Evolutionary conservation across 768 basidiomycete genomes (phyloP).

Genomic region (Boletus reticulatus): DNA sequence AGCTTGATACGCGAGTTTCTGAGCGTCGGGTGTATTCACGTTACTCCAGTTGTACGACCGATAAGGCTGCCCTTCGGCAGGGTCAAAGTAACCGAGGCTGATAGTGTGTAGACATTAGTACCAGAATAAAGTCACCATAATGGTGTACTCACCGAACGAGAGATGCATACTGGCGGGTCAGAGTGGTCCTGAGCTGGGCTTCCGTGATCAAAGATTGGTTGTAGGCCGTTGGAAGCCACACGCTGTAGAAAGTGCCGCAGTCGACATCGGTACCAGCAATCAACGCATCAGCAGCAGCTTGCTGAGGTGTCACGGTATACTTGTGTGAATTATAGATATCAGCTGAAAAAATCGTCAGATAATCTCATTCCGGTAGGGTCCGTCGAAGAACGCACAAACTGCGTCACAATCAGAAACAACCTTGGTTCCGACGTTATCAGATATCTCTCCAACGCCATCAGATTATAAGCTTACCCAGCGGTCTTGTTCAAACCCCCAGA

Average conservation of each 20-base stretch:
- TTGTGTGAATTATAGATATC: conserved; percentile 51
- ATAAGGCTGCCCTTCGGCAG: conserved; percentile 39
- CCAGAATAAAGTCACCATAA: neutral
- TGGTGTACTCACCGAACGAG: conserved; percentile 42
- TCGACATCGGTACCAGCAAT: conserved; percentile 56
- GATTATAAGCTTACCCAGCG: conserved; percentile 40
- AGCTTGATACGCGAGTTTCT: conserved; percentile 47
- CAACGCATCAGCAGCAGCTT: conserved; percentile 49
- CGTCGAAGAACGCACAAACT: neutral
- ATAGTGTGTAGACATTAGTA: neutral
- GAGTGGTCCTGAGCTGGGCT: conserved; percentile 40
- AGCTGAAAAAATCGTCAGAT: conserved; percentile 3
- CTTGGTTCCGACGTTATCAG: neutral
- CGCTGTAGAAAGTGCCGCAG: conserved; percentile 48
- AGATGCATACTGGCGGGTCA: conserved; percentile 49
- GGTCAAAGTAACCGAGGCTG: conserved; percentile 59
- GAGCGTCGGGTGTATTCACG: conserved; percentile 47
- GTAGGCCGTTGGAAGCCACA: conserved; percentile 46
- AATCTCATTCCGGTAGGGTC: neutral
- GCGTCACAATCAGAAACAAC: conserved; percentile 55
- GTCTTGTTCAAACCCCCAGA: conserved; percentile 50
- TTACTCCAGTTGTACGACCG: conserved; percentile 48
- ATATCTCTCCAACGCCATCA: neutral
- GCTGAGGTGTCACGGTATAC: conserved; percentile 41
- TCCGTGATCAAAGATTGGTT: conserved; percentile 46